phyloP scores from a whole-genome alignment of 2,329 filamentous ascomycete genomes.

The Fusarium metavorans region DNA sequence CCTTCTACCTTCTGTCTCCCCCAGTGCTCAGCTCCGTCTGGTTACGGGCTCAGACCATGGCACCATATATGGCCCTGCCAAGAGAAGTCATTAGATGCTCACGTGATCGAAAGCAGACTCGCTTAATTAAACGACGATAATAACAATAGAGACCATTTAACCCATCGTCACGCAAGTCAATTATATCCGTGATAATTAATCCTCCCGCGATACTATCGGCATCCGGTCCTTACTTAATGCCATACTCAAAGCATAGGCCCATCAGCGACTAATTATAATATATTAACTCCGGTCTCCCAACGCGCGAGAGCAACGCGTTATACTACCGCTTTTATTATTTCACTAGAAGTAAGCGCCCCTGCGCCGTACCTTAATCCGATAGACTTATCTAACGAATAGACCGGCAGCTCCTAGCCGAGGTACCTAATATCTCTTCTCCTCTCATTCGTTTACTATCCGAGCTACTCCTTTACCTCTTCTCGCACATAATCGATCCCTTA shows the following conservation, averaged over 20 bases:
- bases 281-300: constrained; percentile 1
- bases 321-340: constrained; percentile 6
- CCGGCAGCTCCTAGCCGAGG: constrained; percentile 3
- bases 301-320: background rate
- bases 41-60: background rate
- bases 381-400: background rate
- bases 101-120: background rate
- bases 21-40: too few relatives aligned
- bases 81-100: background rate
- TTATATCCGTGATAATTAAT: background rate
- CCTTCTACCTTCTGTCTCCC: background rate
- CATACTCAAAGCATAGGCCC: background rate
- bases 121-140: background rate
- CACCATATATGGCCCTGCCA: background rate
- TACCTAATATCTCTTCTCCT: constrained; percentile 8
- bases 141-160: background rate
- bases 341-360: constrained; percentile 8
- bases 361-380: background rate
- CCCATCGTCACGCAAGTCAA: background rate
- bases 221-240: background rate
- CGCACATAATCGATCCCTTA: background rate
- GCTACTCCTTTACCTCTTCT: constrained; percentile 13
- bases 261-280: background rate
- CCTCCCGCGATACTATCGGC: background rate
- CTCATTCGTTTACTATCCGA: constrained; percentile 18